Conservation (phyloP, 306 rosid species). For the Luffa aegyptiaca region DNA sequence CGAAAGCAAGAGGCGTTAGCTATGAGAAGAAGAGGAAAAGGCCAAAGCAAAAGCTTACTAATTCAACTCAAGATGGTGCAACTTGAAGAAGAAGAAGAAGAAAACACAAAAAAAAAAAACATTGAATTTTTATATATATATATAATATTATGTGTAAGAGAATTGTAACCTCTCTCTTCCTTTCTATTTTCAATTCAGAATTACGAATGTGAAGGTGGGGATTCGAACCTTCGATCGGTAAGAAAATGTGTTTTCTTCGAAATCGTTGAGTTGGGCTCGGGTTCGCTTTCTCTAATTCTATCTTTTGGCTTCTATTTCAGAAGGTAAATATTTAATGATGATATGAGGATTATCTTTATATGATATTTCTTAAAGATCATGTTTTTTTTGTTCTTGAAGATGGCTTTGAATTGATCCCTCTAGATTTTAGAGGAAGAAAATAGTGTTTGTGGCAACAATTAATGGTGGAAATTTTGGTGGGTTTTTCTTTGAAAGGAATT, state of each 20-base stretch:
- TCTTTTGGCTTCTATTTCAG: background rate
- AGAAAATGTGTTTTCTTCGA: too few relatives aligned
- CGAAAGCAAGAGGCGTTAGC: conserved; percentile 82
- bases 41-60: conserved; percentile 30
- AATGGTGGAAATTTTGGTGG: background rate
- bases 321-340: background rate
- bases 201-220: background rate
- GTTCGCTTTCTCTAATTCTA: too few relatives aligned
- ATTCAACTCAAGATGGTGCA: background rate
- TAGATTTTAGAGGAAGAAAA: background rate
- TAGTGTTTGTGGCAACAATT: background rate
- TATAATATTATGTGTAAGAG: background rate
- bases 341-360: background rate
- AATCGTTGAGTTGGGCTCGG: too few relatives aligned
- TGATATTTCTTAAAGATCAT: background rate
- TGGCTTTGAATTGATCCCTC: too few relatives aligned
- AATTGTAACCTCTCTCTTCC: background rate
- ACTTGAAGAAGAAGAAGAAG: background rate
- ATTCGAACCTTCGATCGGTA: background rate
- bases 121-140: background rate
- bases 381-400: background rate
- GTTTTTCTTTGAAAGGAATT: background rate
- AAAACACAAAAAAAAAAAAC: background rate
- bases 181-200: background rate
- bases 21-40: conserved; percentile 90